These are phyloP conservation scores for Lepiota venenata DNA, from an alignment of 768 basidiomycete genomes.

Conservation along the genomic window DNA sequence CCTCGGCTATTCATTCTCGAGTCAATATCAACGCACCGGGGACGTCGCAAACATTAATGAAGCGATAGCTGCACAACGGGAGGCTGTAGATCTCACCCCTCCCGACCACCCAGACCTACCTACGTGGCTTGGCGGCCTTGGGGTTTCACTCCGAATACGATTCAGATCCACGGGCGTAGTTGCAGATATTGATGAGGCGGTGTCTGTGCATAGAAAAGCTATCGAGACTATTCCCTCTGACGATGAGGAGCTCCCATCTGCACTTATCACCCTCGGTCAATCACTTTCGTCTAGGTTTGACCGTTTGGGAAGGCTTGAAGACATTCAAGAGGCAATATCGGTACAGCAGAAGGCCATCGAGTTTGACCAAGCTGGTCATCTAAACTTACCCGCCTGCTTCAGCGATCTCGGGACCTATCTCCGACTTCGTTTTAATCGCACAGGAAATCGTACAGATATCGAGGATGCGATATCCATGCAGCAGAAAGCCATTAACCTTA, in stretches of 20 bases:
- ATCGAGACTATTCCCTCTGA: not conserved
- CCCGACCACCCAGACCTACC: constrained; percentile 2
- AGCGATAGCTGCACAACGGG: not conserved
- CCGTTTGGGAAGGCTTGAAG: not conserved
- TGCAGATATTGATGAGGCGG: not conserved
- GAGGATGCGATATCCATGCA: not conserved
- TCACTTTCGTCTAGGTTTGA: constrained; percentile 1
- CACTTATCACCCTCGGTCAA: not conserved
- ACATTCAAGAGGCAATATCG: not conserved
- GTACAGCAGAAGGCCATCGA: constrained; percentile 1
- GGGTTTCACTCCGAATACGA: constrained; percentile 1
- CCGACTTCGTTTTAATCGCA: not conserved
- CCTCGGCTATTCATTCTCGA: not conserved
- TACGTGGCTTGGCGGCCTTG: constrained; percentile 6
- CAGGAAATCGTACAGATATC: not conserved
- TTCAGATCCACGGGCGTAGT: not conserved
- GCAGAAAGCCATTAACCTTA: not conserved
- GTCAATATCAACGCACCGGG: constrained; percentile 13
- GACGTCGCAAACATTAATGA: constrained; percentile 1
- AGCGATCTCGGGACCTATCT: constrained; percentile 12
- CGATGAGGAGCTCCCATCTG: constrained; percentile 1
- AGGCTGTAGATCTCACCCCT: constrained; percentile 3
- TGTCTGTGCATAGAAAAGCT: not conserved
- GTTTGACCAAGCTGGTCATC: constrained; percentile 2
- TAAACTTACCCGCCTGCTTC: not conserved